Percentiles rank a stretch among this genome's conserved stretches.
Evolutionary conservation across 257 asterid genomes (phyloP).

Genomic region (Perilla frutescens): DNA sequence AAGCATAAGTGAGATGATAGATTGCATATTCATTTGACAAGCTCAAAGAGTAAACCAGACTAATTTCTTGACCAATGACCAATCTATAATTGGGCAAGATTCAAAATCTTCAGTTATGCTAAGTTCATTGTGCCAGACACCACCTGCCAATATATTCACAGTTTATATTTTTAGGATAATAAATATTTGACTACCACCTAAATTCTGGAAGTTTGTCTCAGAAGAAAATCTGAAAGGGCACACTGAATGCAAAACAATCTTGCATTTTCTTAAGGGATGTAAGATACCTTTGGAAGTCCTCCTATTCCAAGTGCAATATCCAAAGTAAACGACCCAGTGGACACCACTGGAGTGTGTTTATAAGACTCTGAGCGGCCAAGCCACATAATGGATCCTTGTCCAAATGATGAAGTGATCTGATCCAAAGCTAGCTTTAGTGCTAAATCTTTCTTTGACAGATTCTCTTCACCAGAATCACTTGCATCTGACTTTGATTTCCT

Average conservation of each 20-base stretch:
- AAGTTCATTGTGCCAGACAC: slow-evolving; percentile 10
- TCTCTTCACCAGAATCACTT: slow-evolving; percentile 88
- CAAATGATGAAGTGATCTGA: slow-evolving; percentile 80
- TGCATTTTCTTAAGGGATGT: not conserved
- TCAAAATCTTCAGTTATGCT: slow-evolving; percentile 18
- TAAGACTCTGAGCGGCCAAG: slow-evolving; percentile 71
- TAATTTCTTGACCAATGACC: not conserved
- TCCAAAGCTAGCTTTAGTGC: slow-evolving; percentile 87
- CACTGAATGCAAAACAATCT: slow-evolving; percentile 16
- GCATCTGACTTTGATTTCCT: slow-evolving; percentile 70
- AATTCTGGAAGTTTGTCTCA: slow-evolving; percentile 10
- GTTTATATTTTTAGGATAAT: not conserved
- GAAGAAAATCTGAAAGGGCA: slow-evolving; percentile 12
- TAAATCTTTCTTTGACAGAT: slow-evolving; percentile 89
- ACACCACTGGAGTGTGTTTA: slow-evolving; percentile 76
- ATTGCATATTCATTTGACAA: slow-evolving; percentile 1
- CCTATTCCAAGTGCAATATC: slow-evolving; percentile 90
- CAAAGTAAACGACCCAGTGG: slow-evolving; percentile 90
- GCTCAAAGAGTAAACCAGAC: slow-evolving; percentile 8
- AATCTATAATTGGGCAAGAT: slow-evolving; percentile 10
- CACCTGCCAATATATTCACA: slow-evolving; percentile 5
- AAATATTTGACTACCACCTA: slow-evolving; percentile 12
- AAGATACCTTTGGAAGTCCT: slow-evolving; percentile 86
- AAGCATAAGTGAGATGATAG: slow-evolving; percentile 19
- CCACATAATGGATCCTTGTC: slow-evolving; percentile 99